Percentiles rank a stretch among this genome's conserved stretches.
These are phyloP conservation scores for Sophora flavescens DNA, from an alignment of 306 rosid species.

Conservation along the genomic window DNA sequence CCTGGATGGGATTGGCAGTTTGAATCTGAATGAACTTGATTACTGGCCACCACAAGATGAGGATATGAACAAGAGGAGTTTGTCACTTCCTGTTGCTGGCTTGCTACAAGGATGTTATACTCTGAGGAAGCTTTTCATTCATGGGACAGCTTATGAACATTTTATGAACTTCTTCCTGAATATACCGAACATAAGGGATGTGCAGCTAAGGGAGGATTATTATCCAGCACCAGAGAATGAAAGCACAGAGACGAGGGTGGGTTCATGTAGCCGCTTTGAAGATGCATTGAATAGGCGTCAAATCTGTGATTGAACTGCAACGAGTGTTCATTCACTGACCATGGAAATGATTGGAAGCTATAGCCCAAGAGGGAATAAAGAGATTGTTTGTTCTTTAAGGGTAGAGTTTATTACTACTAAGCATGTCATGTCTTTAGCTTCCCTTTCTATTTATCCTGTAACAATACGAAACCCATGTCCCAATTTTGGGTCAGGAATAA, in stretches of 20 bases:
- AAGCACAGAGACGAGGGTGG: constrained; percentile 93
- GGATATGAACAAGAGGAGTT: constrained; percentile 82
- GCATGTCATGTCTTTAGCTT: not conserved
- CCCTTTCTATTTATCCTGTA: not conserved
- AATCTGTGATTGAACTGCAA: constrained; percentile 59
- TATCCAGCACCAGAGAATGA: constrained; percentile 90
- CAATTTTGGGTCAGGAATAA: constrained; percentile 26
- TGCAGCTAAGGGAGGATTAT: constrained; percentile 81
- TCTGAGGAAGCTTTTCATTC: constrained; percentile 85
- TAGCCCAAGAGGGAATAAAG: not conserved
- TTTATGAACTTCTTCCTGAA: no score
- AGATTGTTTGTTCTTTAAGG: constrained; percentile 6
- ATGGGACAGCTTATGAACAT: constrained; percentile 84
- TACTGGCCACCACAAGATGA: constrained; percentile 97
- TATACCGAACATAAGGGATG: constrained; percentile 73
- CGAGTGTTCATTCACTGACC: not conserved
- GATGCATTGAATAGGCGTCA: constrained; percentile 77
- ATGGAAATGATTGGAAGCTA: constrained; percentile 9
- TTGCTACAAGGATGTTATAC: constrained; percentile 66
- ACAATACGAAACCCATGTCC: not conserved
- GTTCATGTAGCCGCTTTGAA: constrained; percentile 90
- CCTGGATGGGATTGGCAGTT: constrained; percentile 66
- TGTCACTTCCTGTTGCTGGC: constrained; percentile 81
- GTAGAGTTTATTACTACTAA: not conserved
- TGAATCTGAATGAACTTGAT: constrained; percentile 72